Percentiles rank a stretch among this genome's conserved stretches.
These are phyloP conservation scores for Dryadomyces sulphureus DNA, from an alignment of 2,329 filamentous ascomycete genomes.

Conservation along the genomic window DNA sequence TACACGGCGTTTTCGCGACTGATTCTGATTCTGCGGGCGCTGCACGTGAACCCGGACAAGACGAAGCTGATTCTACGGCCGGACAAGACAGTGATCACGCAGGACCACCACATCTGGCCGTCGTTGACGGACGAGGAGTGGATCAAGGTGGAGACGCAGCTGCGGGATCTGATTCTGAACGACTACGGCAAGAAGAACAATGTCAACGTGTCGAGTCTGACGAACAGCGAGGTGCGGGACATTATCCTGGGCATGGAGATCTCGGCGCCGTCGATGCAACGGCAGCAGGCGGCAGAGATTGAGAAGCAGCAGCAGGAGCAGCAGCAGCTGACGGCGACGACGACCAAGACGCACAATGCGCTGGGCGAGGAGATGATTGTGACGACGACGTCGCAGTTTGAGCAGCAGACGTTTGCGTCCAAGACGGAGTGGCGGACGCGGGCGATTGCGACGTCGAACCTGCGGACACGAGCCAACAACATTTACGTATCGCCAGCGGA, in stretches of 20 bases:
- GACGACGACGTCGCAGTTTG: constrained; percentile 93
- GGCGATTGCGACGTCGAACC: constrained; percentile 89
- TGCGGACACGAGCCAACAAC: constrained; percentile 89
- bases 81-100: constrained; percentile 95
- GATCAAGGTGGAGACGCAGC: constrained; percentile 97
- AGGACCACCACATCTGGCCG: constrained; percentile 98
- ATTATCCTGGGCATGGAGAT: constrained; percentile 99
- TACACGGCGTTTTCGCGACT: constrained; percentile 97
- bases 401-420: constrained; percentile 93
- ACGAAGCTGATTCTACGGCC: constrained; percentile 89
- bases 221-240: constrained; percentile 90
- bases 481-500: constrained; percentile 98
- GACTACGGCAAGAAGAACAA: constrained; percentile 99
- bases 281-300: constrained; percentile 95
- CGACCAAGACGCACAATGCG: constrained; percentile 94
- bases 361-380: constrained; percentile 97
- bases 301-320: constrained; percentile 98
- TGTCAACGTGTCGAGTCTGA: constrained; percentile 93
- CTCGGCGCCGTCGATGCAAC: constrained; percentile 91
- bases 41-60: constrained; percentile 97
- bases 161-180: constrained; percentile 90
- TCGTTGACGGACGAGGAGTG: constrained; percentile 88
- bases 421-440: constrained; percentile 98
- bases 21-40: constrained; percentile 79
- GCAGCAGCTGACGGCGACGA: constrained; percentile 89